These are phyloP conservation scores for Globisporangium cylindrosporum DNA, from an alignment of 352 stramenopile genomes.

Conservation along the genomic window DNA sequence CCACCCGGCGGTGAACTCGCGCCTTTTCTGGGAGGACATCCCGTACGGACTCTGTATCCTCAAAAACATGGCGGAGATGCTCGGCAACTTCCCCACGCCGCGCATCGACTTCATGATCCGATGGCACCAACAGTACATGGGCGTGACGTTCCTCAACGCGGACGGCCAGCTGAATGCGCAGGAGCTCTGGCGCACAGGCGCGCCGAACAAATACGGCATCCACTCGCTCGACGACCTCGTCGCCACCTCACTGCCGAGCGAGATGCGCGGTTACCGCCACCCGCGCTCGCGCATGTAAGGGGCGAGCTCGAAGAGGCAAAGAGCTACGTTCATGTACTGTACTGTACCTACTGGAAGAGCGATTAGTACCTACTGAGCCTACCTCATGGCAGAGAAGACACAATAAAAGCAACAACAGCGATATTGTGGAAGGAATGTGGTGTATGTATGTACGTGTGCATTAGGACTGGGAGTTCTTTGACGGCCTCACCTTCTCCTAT, in stretches of 20 bases:
- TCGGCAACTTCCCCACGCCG: constrained; percentile 91
- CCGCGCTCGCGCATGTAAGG: constrained; percentile 81
- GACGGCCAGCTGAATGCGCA: constrained; percentile 89
- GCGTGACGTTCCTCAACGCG: constrained; percentile 77
- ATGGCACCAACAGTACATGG: constrained; percentile 92
- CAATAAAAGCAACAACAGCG: constrained; percentile 3
- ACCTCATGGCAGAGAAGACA: neutral
- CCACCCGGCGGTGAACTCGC: constrained; percentile 80
- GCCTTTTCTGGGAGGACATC: constrained; percentile 92
- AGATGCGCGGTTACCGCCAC: constrained; percentile 88
- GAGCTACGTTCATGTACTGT: neutral
- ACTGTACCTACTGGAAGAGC: neutral
- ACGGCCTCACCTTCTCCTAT: neutral
- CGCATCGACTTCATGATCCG: constrained; percentile 93
- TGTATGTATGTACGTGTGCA: constrained; percentile 3
- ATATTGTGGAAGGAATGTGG: neutral
- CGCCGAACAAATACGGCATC: constrained; percentile 91
- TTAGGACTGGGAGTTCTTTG: neutral
- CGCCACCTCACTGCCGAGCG: constrained; percentile 82
- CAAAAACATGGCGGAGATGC: constrained; percentile 92
- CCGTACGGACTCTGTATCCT: constrained; percentile 91
- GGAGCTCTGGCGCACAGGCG: constrained; percentile 85
- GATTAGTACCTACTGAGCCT: neutral
- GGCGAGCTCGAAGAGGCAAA: neutral
- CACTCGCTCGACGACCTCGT: constrained; percentile 89